Percentiles rank a stretch among this genome's conserved stretches.
These are phyloP conservation scores for Serendipita sp. DNA, from an alignment of 768 basidiomycete genomes.

Conservation along the genomic window DNA sequence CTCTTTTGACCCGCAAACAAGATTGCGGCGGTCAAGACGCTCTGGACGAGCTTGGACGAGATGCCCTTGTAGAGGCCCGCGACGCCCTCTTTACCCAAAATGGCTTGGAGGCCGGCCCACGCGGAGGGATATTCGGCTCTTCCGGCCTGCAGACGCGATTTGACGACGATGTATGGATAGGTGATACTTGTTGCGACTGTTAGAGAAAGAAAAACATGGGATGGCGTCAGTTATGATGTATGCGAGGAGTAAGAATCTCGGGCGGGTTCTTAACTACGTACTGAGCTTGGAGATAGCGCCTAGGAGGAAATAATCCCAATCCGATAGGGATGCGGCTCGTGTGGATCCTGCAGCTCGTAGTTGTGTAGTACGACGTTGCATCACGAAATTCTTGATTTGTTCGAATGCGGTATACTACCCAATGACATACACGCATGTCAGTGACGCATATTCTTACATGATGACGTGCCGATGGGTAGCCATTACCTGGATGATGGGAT, in stretches of 20 bases:
- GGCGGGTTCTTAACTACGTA: constrained; percentile 3
- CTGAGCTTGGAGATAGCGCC: constrained; percentile 83
- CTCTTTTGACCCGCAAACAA: constrained; percentile 81
- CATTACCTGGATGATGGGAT: constrained; percentile 69
- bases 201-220: too few species aligned
- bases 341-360: constrained; percentile 33
- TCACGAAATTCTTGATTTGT: constrained; percentile 75
- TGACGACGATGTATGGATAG: constrained; percentile 67
- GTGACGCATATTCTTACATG: too few species aligned
- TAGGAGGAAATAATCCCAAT: constrained; percentile 88
- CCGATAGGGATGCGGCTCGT: constrained; percentile 36
- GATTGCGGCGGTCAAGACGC: constrained; percentile 85
- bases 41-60: constrained; percentile 76
- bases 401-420: constrained; percentile 88
- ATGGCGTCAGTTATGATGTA: too few species aligned
- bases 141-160: constrained; percentile 66
- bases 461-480: constrained; percentile 8
- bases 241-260: constrained; percentile 29
- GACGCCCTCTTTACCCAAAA: constrained; percentile 65
- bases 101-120: constrained; percentile 58
- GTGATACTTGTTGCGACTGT: constrained; percentile 38
- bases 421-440: neutral
- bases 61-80: constrained; percentile 78
- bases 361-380: constrained; percentile 43
- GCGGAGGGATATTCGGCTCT: constrained; percentile 62